These are phyloP conservation scores for Cytidiella melzeri DNA, from an alignment of 768 basidiomycete species.

Conservation along the genomic window DNA sequence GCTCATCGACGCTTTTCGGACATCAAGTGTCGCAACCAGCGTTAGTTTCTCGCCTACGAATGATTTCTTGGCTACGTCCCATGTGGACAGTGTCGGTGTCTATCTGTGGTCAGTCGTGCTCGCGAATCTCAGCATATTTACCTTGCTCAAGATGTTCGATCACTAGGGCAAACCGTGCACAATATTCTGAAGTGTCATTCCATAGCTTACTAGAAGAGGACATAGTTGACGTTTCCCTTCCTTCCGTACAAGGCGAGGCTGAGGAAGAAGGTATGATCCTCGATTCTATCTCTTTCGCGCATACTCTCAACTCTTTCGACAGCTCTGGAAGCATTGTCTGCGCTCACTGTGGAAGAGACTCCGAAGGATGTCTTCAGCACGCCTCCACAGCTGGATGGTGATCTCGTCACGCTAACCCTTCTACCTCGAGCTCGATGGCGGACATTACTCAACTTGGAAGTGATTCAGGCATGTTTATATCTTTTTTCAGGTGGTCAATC, in stretches of 20 bases:
- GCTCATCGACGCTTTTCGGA: constrained; percentile 88
- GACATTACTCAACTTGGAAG: constrained; percentile 91
- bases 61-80: constrained; percentile 93
- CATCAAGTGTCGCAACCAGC: constrained; percentile 81
- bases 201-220: constrained; percentile 72
- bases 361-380: constrained; percentile 69
- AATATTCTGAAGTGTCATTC: constrained; percentile 82
- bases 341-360: constrained; percentile 54
- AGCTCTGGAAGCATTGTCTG: constrained; percentile 73
- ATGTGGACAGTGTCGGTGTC: constrained; percentile 90
- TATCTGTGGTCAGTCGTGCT: constrained; percentile 74
- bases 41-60: constrained; percentile 91
- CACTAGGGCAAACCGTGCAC: constrained; percentile 88
- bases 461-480: constrained; percentile 64
- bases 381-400: constrained; percentile 83
- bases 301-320: constrained; percentile 4
- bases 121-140: no score
- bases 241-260: constrained; percentile 74
- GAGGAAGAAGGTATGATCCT: constrained; percentile 68
- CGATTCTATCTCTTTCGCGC: neutral
- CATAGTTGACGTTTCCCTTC: constrained; percentile 61
- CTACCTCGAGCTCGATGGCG: constrained; percentile 94
- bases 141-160: neutral
- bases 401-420: constrained; percentile 88
- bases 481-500: neutral